Conservation (phyloP, 1,284 basidiomycete species). For the Leccinum pseudoinsigne region DNA sequence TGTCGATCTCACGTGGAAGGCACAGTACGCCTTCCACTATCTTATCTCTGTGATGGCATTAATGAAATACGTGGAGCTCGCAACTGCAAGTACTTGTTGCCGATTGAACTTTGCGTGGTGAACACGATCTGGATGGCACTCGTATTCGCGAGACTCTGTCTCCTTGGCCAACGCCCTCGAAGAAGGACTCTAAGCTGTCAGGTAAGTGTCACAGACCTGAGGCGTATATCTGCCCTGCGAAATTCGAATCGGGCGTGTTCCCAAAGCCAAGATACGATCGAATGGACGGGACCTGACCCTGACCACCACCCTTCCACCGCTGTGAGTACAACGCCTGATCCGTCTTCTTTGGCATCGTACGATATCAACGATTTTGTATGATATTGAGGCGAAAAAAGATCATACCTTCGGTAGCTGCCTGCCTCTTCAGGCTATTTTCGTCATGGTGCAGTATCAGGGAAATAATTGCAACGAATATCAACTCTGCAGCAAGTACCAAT, state of each 20-base stretch:
- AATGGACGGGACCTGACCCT: constrained; percentile 59
- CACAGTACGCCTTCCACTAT: constrained; percentile 7
- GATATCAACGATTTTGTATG: background rate
- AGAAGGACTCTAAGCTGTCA: constrained; percentile 40
- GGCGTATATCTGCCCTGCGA: background rate
- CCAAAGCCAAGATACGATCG: constrained; percentile 47
- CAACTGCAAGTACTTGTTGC: background rate
- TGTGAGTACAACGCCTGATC: constrained; percentile 35
- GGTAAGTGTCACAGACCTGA: constrained; percentile 34
- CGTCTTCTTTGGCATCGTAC: background rate
- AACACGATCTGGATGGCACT: constrained; percentile 40
- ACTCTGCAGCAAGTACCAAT: constrained; percentile 22
- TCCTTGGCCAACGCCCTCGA: constrained; percentile 37
- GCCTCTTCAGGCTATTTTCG: constrained; percentile 45
- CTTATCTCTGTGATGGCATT: constrained; percentile 17
- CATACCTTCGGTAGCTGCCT: constrained; percentile 42
- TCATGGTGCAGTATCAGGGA: constrained; percentile 46
- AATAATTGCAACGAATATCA: constrained; percentile 49
- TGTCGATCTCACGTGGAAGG: constrained; percentile 19
- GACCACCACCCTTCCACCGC: constrained; percentile 60
- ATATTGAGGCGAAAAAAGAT: constrained; percentile 37
- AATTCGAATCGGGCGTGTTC: background rate
- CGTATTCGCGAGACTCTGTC: constrained; percentile 39
- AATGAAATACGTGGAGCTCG: constrained; percentile 9
- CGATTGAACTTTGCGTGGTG: background rate